phyloP scores from a whole-genome alignment of 179 eudicot species.

The Spinacia oleracea region DNA sequence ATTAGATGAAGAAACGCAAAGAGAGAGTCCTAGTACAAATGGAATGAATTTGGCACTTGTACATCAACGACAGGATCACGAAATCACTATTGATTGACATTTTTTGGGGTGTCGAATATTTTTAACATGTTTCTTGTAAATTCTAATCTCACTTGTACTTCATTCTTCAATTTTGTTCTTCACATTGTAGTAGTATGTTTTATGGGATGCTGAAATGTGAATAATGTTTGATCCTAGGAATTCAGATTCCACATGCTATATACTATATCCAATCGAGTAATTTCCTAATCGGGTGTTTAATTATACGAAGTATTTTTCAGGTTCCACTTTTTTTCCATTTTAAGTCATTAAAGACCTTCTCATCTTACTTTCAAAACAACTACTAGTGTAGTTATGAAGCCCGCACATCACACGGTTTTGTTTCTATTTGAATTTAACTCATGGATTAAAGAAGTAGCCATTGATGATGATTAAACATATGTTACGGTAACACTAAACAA shows the following conservation, averaged over 20 bases:
- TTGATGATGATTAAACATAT: too few species aligned
- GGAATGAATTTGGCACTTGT: constrained; percentile 4
- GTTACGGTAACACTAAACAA: too few species aligned
- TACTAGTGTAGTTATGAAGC: too few species aligned
- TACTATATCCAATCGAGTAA: too few species aligned
- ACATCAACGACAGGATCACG: constrained; percentile 7
- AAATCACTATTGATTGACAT: constrained; percentile 17
- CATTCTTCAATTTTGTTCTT: background rate
- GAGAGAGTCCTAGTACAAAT: background rate
- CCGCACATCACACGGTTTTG: too few species aligned
- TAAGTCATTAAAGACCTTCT: too few species aligned
- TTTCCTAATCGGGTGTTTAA: too few species aligned
- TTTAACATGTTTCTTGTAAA: background rate
- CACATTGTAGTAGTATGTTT: background rate
- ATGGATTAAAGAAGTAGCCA: too few species aligned
- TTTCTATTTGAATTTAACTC: too few species aligned
- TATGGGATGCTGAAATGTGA: background rate
- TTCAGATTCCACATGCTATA: background rate
- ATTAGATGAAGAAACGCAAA: constrained; percentile 34
- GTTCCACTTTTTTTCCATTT: too few species aligned
- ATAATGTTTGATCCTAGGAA: background rate
- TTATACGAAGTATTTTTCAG: too few species aligned
- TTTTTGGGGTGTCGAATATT: background rate
- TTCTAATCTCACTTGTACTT: background rate
- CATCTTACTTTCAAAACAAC: too few species aligned